Evolutionary conservation across 2,329 filamentous ascomycete species (phyloP), one percentile per base, ranked within the genome.

Genomic region (Sporothrix pseudoabietina): DNA sequence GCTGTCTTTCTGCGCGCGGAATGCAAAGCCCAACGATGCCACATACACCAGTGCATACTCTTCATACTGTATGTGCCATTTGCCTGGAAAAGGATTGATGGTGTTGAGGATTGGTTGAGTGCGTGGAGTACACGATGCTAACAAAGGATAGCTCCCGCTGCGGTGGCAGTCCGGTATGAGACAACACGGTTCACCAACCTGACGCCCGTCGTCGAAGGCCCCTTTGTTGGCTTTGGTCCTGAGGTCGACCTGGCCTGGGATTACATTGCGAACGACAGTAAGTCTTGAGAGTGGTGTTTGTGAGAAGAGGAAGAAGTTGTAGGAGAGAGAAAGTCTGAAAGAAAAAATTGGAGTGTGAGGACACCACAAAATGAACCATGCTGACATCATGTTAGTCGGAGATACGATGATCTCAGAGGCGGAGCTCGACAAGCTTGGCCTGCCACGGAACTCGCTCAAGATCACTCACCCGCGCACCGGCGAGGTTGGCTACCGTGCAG

Each of bases 241-340:
- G 84, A 87, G 14, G 88, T 89, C 2, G 88, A 90, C 73, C 82
- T 83, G 70, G 86, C 85, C 6, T 90, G 88, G 88, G 82, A 87
- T 68, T 83, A 84, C 22, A 83, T 88, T 54, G 86, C 85, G 12
- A 85, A 85, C 75, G 82, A 83, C 74, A 77, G 81, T 81, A 75
- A 26, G 72, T 75, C 66, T 69, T 2, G 3, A 22, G 41, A n/a
- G 1, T 30, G 8, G 55, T 1, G 32, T 6, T 3, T 12, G 16
- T 3, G 63, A 26, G 41, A 44, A 32, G 7, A 22, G 10, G 19
- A 26, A 32, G 61, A 2, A 16, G 19, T 14, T 26, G 3, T 4
- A 5, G 14, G 4, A 68, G 6, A 41, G 22, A 7, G 47, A 69
- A 10, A 39, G n/a, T 55, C 10, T 32, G 44, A 68, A 16, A 54